Evolutionary conservation across 805 yeast genomes (phyloP).

Genomic region (Ogataea glucozyma): DNA sequence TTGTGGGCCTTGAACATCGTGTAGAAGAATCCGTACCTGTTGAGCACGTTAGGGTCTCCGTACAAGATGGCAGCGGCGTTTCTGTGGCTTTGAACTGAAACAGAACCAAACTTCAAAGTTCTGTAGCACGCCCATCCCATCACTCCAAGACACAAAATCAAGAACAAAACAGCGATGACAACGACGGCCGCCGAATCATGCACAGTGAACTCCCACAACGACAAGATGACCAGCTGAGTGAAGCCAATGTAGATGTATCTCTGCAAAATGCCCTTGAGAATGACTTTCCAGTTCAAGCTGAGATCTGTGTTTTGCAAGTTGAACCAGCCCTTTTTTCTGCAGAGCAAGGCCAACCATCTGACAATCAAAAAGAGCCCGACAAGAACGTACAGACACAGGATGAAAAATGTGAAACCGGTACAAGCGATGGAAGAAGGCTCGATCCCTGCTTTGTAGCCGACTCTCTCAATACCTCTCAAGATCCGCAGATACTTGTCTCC

Average conservation of each 20-base stretch:
- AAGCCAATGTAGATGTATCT: conserved; percentile 84
- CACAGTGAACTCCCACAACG: conserved; percentile 84
- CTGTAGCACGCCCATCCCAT: conserved; percentile 67
- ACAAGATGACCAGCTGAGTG: conserved; percentile 73
- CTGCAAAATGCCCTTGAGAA: conserved; percentile 76
- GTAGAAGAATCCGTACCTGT: conserved; percentile 85
- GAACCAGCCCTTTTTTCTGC: conserved; percentile 20
- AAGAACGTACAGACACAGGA: conserved; percentile 72
- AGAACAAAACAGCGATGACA: conserved; percentile 72
- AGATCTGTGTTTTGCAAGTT: conserved; percentile 12
- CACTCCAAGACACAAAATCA: conserved; percentile 59
- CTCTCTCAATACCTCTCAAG: conserved; percentile 82
- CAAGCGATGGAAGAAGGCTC: conserved; percentile 82
- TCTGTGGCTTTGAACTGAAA: conserved; percentile 58
- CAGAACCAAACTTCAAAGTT: conserved; percentile 60
- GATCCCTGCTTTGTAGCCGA: conserved; percentile 73
- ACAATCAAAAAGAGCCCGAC: conserved; percentile 58
- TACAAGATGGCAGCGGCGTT: conserved; percentile 88
- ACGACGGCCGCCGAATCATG: conserved; percentile 87
- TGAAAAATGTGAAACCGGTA: conserved; percentile 86
- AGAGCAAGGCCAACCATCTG: conserved; percentile 51
- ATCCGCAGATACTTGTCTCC: conserved; percentile 65
- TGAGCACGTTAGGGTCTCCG: conserved; percentile 70
- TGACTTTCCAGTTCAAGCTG: conserved; percentile 47
- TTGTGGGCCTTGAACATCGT: conserved; percentile 81